Base-by-base conservation (phyloP, 2,329 filamentous ascomycete genomes). In the Fusarium tupiense region DNA sequence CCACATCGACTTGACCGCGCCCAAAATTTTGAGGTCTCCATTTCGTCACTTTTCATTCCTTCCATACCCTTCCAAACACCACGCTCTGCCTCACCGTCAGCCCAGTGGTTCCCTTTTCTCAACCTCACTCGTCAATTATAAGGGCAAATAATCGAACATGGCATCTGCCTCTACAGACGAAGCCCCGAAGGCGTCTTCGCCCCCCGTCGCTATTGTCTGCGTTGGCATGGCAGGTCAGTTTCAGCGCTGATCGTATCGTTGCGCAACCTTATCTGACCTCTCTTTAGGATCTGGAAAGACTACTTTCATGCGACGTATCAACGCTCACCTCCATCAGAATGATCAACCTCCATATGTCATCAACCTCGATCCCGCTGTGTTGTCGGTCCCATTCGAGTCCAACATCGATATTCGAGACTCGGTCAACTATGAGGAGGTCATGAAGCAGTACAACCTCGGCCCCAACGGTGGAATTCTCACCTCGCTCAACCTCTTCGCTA, bases 221-320 rank as follows among this genome's bases (percentile, higher is more conserved):
- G 92, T 99, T 56, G 96, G 96, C 87, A 98, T 98, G 96, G 96
- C 96, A 79, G 96, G 92, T 92, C 84, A 79, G 85, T 76, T 67
- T 49, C 35, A 56, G 2, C 31, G 49, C 29, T 56, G 6, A 31
- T 26, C 26, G 26, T 26, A 26, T 35, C 50, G 52, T 67, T 53
- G 35, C 71, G 53, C 46, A 43, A 58, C 37, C 52, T 44, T 44
- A 19, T 56, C 29, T 64, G 43, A 57, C 26, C 19, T 10, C 3
- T 26, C 58, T 54, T 76, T 76, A 93, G 92, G 96, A 78, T 97
- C 95, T 22, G 96, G 96, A 80, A 99, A 99, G 87, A 99, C 96
- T n/a, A 99, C 97, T 1, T 99, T 99, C 81, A 98, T 99, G 96
- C 96, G 98, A 82, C 91, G 96, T 79, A 96, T 99, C 80, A 98